Evolutionary conservation across 768 basidiomycete genomes (phyloP), one percentile per base, ranked within the genome.

Genomic region (Austroboletus festivus): DNA sequence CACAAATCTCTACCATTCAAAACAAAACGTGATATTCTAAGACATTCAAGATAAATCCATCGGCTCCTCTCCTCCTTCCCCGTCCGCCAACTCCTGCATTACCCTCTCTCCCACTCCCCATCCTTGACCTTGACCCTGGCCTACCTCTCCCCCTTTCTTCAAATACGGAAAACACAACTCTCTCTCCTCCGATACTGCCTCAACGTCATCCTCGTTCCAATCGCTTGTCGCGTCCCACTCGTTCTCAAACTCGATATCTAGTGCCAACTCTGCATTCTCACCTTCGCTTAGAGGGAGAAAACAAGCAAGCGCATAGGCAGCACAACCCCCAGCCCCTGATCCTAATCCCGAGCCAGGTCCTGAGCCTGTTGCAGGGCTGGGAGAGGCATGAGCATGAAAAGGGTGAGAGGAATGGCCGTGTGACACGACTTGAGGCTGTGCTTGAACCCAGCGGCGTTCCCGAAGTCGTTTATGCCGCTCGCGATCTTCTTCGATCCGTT

Each of bases 391-490:
- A 16, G 40, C 9, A 8, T 48, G 60, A 35, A 33, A 33, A 4
- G 35, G 35, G 19, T 51, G 52, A 6, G 40, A 30, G 15, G 47
- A 18, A 6, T 42, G 41, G 9, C 20, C 33, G 11, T 45, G 49
- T 7, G 49, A 40, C 44, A 19, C 22, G 21, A n/a, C 38, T 52
- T 81, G 82, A 4, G 81, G 75, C 9, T 83, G 73, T 2, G 85
- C 83, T 60, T 90, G 88, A n/a, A 89, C 88, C 93, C 93, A 95
- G 38, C 92, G 81, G 31, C 89, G 81, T 65, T 95, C 93, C 39
- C 92, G 82, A 3, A 95, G 74, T 12, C 93, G 83, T 69, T 95
- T 95, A 60, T 94, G 93, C 53, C 93, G 80, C 59, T 94, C 93
- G 2, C 92, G 76, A 64, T 94, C 93, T 57, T 94, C 92, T 64